Percentiles rank a stretch among this genome's conserved stretches.
These are phyloP conservation scores for Tetrahymena malaccensis DNA, from an alignment of 73 alveolate genomes.

Conservation along the genomic window DNA sequence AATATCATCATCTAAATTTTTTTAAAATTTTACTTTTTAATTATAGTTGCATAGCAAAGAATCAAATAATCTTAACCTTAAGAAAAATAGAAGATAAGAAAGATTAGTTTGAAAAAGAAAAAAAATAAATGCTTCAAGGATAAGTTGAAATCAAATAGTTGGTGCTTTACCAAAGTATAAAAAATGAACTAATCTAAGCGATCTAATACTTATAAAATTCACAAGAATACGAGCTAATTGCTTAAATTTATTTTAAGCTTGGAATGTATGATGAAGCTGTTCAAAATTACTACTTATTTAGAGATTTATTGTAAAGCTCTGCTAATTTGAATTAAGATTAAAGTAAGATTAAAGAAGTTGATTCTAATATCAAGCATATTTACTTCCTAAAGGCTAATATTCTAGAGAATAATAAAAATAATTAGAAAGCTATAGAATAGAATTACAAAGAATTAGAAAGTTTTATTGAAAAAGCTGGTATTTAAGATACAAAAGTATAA, in stretches of 20 bases:
- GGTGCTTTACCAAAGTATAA: neutral
- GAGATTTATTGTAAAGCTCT: neutral
- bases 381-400: neutral
- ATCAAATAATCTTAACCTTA: neutral
- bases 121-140: neutral
- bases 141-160: neutral
- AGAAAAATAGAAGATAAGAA: neutral
- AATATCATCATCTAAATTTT: too few species aligned
- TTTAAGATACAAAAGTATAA: neutral
- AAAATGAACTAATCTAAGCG: neutral
- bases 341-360: neutral
- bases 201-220: neutral
- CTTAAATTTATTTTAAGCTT: neutral
- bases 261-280: neutral
- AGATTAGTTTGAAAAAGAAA: neutral
- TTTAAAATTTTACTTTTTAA: neutral
- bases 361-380: neutral
- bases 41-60: neutral
- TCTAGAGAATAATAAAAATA: neutral
- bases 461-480: neutral
- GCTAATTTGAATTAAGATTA: neutral
- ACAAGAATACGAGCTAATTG: neutral
- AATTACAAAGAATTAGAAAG: neutral
- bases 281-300: neutral
- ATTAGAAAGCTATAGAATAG: neutral